Conservation (phyloP, 495 filamentous ascomycete species). For the Neurospora pannonica region DNA sequence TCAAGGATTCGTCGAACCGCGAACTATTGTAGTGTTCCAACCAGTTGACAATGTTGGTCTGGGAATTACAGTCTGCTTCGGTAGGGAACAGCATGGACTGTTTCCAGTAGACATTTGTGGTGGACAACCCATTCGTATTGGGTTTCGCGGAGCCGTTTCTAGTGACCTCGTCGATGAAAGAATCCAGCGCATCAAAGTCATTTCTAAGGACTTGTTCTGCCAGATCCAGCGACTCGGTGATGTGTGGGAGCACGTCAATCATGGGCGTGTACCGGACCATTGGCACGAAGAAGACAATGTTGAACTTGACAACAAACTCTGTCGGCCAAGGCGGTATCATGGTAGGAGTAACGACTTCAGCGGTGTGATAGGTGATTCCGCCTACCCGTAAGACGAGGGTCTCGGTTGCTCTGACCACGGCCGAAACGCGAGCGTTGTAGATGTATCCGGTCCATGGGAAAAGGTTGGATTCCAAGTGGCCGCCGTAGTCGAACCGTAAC, state of each 20-base stretch:
- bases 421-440: constrained; percentile 16
- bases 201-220: constrained; percentile 1
- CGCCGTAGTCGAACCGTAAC: constrained; percentile 14
- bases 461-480: constrained; percentile 1
- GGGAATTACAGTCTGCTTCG: constrained; percentile 27
- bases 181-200: neutral
- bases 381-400: constrained; percentile 6
- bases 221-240: constrained; percentile 12
- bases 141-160: neutral
- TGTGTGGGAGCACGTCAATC: constrained; percentile 12
- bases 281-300: constrained; percentile 15
- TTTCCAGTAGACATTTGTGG: constrained; percentile 22
- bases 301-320: constrained; percentile 10
- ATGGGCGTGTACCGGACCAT: constrained; percentile 13
- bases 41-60: constrained; percentile 24
- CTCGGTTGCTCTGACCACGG: constrained; percentile 12
- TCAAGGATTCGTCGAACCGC: constrained; percentile 34
- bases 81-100: constrained; percentile 43
- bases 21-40: neutral
- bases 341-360: neutral
- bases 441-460: constrained; percentile 19
- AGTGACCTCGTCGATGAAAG: neutral
- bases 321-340: neutral
- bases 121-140: neutral
- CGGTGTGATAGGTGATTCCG: constrained; percentile 5